These are phyloP conservation scores for Colletotrichum tabaci DNA, from an alignment of 2,329 filamentous ascomycete genomes.

Conservation along the genomic window DNA sequence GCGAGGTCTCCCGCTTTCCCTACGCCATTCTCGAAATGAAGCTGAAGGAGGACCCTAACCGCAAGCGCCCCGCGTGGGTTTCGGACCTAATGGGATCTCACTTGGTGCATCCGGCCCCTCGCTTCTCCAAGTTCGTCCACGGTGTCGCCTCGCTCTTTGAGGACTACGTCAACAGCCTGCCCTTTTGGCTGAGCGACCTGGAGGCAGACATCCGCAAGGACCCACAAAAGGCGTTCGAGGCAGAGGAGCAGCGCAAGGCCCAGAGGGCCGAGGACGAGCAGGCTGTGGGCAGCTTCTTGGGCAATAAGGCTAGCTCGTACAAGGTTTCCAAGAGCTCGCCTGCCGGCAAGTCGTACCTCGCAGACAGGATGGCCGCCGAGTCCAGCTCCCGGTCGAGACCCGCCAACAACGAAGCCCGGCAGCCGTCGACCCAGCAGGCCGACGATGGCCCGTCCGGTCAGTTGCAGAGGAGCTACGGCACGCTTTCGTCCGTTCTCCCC, in stretches of 20 bases:
- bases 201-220: conserved; percentile 96
- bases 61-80: conserved; percentile 87
- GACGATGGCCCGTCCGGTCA: conserved; percentile 47
- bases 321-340: conserved; percentile 77
- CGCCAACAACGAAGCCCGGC: conserved; percentile 47
- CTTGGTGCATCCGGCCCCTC: conserved; percentile 88
- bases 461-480: conserved; percentile 60
- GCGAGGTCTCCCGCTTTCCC: conserved; percentile 91
- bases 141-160: conserved; percentile 94
- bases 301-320: conserved; percentile 68
- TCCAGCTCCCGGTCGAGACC: conserved; percentile 49
- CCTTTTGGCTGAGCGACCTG: conserved; percentile 94
- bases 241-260: conserved; percentile 88
- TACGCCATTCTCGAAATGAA: conserved; percentile 95
- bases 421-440: conserved; percentile 51
- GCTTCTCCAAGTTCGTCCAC: conserved; percentile 98
- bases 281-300: conserved; percentile 90
- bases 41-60: conserved; percentile 75
- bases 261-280: conserved; percentile 89
- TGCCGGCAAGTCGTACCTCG: conserved; percentile 75
- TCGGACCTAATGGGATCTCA: conserved; percentile 94
- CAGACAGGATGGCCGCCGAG: conserved; percentile 68
- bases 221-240: conserved; percentile 89
- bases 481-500: conserved; percentile 82
- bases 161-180: conserved; percentile 94